Conservation (phyloP, 108 stramenopile species). For the Ochromonas danica region DNA sequence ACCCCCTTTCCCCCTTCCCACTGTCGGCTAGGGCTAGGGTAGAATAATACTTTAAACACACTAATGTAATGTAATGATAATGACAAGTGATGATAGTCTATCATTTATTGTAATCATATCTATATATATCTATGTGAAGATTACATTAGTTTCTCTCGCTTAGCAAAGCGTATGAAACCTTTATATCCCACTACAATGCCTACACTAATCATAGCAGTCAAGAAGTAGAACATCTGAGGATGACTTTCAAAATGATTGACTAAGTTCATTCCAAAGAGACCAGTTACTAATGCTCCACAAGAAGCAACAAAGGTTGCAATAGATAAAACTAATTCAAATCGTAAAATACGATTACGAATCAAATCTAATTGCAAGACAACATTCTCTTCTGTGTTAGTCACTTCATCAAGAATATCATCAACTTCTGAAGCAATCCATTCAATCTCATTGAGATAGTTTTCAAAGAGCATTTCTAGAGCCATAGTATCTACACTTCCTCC, state of each 20-base stretch:
- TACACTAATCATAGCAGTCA: not conserved
- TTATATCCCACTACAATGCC: not conserved
- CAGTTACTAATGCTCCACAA: slow-evolving; percentile 48
- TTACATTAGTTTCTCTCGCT: not conserved
- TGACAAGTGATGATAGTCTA: too few relatives aligned
- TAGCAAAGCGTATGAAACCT: not conserved
- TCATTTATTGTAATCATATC: too few relatives aligned
- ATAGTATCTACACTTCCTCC: slow-evolving; percentile 27
- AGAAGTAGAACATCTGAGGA: not conserved
- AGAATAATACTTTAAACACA: too few relatives aligned
- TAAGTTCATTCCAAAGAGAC: slow-evolving; percentile 52
- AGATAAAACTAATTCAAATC: slow-evolving; percentile 49
- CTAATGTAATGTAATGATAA: too few relatives aligned
- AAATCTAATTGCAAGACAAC: slow-evolving; percentile 56
- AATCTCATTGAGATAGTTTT: slow-evolving; percentile 52
- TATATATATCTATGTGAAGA: not conserved
- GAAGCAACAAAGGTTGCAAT: slow-evolving; percentile 45
- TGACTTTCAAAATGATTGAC: slow-evolving; percentile 36
- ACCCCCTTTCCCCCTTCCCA: too few relatives aligned
- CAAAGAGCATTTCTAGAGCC: slow-evolving; percentile 51
- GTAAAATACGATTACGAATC: slow-evolving; percentile 48
- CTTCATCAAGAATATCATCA: slow-evolving; percentile 42
- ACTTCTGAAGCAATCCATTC: slow-evolving; percentile 42
- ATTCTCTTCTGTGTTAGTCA: slow-evolving; percentile 50
- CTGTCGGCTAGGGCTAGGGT: too few relatives aligned